Conservation (phyloP, 495 filamentous ascomycete species). For the Lentithecium fluviatile region DNA sequence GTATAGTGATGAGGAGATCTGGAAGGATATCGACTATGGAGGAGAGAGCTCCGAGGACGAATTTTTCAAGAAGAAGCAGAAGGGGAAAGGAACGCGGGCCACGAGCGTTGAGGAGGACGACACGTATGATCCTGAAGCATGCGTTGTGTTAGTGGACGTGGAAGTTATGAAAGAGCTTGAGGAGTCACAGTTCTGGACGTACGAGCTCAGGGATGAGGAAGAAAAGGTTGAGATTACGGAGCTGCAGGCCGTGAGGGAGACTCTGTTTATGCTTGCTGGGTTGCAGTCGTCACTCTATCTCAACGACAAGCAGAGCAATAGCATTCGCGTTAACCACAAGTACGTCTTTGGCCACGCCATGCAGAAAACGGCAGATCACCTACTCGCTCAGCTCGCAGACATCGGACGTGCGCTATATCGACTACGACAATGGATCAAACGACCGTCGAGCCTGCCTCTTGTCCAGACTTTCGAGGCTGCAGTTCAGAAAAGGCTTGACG, state of each 20-base stretch:
- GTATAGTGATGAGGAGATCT: conserved; percentile 69
- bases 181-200: conserved; percentile 62
- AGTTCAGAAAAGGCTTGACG: conserved; percentile 45
- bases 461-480: conserved; percentile 58
- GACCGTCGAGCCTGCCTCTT: conserved; percentile 47
- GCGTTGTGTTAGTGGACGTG: conserved; percentile 44
- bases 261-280: conserved; percentile 80
- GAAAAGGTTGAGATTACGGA: conserved; percentile 61
- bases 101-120: conserved; percentile 44
- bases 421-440: conserved; percentile 49
- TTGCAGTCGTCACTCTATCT: conserved; percentile 71
- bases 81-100: conserved; percentile 17
- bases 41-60: conserved; percentile 48
- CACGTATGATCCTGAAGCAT: conserved; percentile 41
- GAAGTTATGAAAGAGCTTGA: conserved; percentile 51
- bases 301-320: conserved; percentile 43
- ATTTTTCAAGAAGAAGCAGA: conserved; percentile 39
- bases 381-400: conserved; percentile 47
- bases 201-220: conserved; percentile 38
- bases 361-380: conserved; percentile 40
- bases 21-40: conserved; percentile 73
- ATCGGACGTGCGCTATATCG: conserved; percentile 50
- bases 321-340: conserved; percentile 24
- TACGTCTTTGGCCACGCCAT: conserved; percentile 26
- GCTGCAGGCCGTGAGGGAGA: conserved; percentile 71